phyloP scores from a whole-genome alignment of 106 monocot species.

The Dioscorea zingiberensis region DNA sequence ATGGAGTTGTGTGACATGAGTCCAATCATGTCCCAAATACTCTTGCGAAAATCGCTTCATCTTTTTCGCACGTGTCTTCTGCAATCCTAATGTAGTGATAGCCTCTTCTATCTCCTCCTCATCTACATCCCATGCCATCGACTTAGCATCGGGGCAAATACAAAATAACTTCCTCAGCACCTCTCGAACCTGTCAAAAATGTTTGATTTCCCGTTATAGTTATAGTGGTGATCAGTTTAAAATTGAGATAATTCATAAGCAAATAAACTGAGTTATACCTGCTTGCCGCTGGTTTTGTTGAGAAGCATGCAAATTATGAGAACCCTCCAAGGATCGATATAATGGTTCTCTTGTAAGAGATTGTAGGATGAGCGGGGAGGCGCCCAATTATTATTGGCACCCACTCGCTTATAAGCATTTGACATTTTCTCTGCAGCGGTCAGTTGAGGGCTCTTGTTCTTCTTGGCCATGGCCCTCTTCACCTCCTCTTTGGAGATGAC shows the following conservation, averaged over 20 bases:
- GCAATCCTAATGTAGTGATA: conserved; percentile 28
- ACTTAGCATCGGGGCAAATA: conserved; percentile 24
- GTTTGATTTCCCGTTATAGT: too few relatives aligned
- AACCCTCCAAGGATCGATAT: conserved; percentile 57
- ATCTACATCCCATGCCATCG: conserved; percentile 3
- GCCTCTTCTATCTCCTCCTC: conserved; percentile 16
- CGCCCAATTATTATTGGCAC: conserved; percentile 6
- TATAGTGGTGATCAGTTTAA: too few relatives aligned
- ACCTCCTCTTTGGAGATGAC: neutral
- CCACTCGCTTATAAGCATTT: conserved; percentile 31
- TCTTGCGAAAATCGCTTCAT: conserved; percentile 27
- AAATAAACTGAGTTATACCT: conserved; percentile 20
- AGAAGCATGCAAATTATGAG: conserved; percentile 48
- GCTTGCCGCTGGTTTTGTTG: conserved; percentile 31
- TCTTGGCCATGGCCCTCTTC: conserved; percentile 13
- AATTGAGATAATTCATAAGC: neutral
- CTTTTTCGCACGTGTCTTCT: conserved; percentile 22
- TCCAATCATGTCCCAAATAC: conserved; percentile 40
- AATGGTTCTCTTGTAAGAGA: conserved; percentile 39
- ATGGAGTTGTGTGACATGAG: conserved; percentile 51
- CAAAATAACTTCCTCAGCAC: conserved; percentile 19
- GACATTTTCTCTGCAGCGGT: conserved; percentile 17
- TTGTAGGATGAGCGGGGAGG: conserved; percentile 31
- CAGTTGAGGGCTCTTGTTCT: conserved; percentile 5
- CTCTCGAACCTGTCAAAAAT: conserved; percentile 21